Evolutionary conservation across 1,284 basidiomycete genomes (phyloP), one percentile per base, ranked within the genome.

Genomic region (Ceratobasidium sp.): DNA sequence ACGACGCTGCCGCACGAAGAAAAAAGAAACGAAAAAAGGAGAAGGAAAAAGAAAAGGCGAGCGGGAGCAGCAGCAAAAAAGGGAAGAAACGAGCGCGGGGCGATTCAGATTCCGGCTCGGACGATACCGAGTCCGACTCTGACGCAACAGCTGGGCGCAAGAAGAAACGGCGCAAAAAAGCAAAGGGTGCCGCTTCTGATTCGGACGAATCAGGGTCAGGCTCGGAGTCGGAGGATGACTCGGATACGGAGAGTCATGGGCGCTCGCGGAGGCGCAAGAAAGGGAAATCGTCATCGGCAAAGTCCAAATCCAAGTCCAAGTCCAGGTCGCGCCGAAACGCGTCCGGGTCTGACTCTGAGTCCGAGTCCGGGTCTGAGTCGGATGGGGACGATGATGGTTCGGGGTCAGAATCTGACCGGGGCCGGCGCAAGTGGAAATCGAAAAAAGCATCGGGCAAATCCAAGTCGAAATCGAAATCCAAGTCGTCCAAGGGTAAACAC

Each of bases 281-380:
- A 31, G 54, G 51, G 27, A 62, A 71, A 64, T 65, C 76, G 44
- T n/a, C n/a, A 54, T 11, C 36, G 36, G 36, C 57, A 60, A n/a
- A 60, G 51, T 65, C 67, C 17, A 66, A 73, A 62, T 63, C 76
- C 15, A 64, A 75, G 48, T 82, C 82, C 24, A 80, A 80, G 65
- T 81, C 81, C 54, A 85, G 84, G 78, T 84, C 85, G 72, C 82
- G 75, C 82, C 81, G 59, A 2, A 44, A 47, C 81, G 81, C 60
- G 82, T 76, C 78, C 27, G 78, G 79, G 14, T 74, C 75, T 3
- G 77, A 14, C 57, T 66, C 24, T 17, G 87, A 87, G 8, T 85
- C 86, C 29, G 71, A 74, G 63, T 75, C 76, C 29, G 73, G 76
- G 15, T 76, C 78, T 22, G 78, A 79, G 11, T 74, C 74, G 5